A percentile compares a stretch with the other conserved stretches of the same genome.
Conservation (phyloP, 495 filamentous ascomycete species). For the Elasticomyces elasticus region DNA sequence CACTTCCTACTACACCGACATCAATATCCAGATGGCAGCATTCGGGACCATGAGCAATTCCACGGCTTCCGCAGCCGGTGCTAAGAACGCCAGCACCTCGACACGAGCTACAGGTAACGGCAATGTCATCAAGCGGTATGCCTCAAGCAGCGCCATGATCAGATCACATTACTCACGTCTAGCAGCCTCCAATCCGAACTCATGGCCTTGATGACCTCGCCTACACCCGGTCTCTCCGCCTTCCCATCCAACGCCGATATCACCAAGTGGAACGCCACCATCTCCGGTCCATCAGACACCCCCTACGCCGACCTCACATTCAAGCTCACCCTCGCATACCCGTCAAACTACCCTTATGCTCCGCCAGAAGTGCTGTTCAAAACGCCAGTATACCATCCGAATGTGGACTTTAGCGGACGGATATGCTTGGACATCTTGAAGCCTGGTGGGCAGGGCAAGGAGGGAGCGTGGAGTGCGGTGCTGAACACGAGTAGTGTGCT, state of each 20-base stretch:
- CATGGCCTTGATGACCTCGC: conserved; percentile 94
- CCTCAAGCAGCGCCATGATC: background rate
- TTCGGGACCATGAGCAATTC: conserved; percentile 8
- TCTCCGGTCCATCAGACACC: conserved; percentile 82
- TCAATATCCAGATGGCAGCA: background rate
- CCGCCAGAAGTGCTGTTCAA: conserved; percentile 73
- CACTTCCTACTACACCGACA: background rate
- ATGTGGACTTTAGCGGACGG: conserved; percentile 34
- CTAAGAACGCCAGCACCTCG: conserved; percentile 4
- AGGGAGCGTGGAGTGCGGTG: conserved; percentile 88
- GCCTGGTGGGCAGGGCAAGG: conserved; percentile 21
- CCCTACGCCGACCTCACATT: conserved; percentile 82
- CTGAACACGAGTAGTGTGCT: conserved; percentile 92
- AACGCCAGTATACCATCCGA: conserved; percentile 38
- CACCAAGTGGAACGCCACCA: conserved; percentile 83
- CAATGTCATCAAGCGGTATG: conserved; percentile 28
- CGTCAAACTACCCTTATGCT: conserved; percentile 83
- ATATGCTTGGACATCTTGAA: conserved; percentile 80
- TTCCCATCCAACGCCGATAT: conserved; percentile 93
- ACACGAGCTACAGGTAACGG: conserved; percentile 15
- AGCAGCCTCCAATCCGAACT: conserved; percentile 86
- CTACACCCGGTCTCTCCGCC: conserved; percentile 86
- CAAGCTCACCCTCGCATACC: conserved; percentile 89
- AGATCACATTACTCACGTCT: conserved; percentile 4
- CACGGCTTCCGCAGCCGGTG: conserved; percentile 7